Conservation (phyloP, 225 moss, liverwort and hornwort genomes). For the Physcomitrellopsis africana region DNA sequence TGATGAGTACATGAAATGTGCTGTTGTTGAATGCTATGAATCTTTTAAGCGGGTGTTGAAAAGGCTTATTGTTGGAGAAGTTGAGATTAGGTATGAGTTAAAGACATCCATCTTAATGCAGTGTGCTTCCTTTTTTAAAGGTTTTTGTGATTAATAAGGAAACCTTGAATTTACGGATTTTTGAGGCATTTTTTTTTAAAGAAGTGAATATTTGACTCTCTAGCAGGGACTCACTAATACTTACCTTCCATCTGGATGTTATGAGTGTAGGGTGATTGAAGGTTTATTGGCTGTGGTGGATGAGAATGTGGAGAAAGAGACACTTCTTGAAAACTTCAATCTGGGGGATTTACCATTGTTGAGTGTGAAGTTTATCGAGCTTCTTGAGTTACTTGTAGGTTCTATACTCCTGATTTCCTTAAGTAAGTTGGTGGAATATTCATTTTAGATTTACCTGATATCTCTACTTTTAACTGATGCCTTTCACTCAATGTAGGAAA, state of each 20-base stretch:
- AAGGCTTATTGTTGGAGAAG: slow-evolving; percentile 75
- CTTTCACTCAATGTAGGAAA: slow-evolving; percentile 31
- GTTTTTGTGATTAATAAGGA: background rate
- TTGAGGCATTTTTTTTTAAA: background rate
- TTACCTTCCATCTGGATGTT: background rate
- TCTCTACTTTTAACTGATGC: background rate
- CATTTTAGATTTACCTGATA: background rate
- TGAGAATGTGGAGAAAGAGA: slow-evolving; percentile 72
- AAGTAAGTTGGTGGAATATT: no score
- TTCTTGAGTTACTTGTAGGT: slow-evolving; percentile 83
- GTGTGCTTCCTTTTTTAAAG: background rate
- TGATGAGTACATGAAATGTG: slow-evolving; percentile 96
- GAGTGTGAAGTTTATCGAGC: slow-evolving; percentile 82
- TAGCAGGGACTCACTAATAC: background rate
- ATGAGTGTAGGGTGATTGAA: slow-evolving; percentile 65
- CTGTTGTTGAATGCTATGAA: slow-evolving; percentile 92
- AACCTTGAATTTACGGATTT: background rate
- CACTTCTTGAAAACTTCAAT: slow-evolving; percentile 77
- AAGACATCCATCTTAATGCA: background rate
- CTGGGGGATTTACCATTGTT: slow-evolving; percentile 76
- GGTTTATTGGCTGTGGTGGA: slow-evolving; percentile 81
- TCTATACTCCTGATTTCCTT: background rate
- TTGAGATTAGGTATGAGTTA: slow-evolving; percentile 68
- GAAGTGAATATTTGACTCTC: background rate
- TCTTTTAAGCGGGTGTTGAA: slow-evolving; percentile 82